phyloP scores from a whole-genome alignment of 192 early-diverging fungal species.

The Mortierella alpina region DNA sequence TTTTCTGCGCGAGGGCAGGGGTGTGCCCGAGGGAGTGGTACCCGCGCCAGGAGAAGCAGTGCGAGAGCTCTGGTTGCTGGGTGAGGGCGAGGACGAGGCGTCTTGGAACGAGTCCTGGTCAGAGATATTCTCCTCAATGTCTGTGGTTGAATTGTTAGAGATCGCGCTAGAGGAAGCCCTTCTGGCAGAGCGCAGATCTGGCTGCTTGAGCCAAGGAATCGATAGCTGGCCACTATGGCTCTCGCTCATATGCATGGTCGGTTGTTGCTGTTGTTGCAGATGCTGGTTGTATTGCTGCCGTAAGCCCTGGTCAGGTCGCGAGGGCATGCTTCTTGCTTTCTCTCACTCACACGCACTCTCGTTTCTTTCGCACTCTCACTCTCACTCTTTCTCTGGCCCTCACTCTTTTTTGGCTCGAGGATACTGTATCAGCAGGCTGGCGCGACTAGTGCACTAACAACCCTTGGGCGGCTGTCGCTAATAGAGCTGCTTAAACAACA shows the following conservation, averaged over 20 bases:
- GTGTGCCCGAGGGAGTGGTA: conserved; percentile 5
- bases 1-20: conserved; percentile 8
- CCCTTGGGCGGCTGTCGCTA: no score
- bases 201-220: conserved; percentile 30
- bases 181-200: conserved; percentile 20
- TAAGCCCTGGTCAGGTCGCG: neutral
- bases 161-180: conserved; percentile 40
- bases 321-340: neutral
- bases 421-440: no score
- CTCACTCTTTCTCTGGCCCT: no score
- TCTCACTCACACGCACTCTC: no score
- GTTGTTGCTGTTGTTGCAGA: conserved; percentile 8
- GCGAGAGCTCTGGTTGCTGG: conserved; percentile 44
- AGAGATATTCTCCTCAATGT: conserved; percentile 40
- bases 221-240: conserved; percentile 20
- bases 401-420: no score
- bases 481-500: no score
- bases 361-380: no score
- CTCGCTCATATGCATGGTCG: neutral
- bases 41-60: conserved; percentile 30
- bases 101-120: conserved; percentile 43
- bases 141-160: conserved; percentile 47
- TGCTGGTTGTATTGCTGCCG: neutral
- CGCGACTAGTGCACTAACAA: no score
- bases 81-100: conserved; percentile 36